Evolutionary conservation across 108 stramenopile species (phyloP), one percentile per base, ranked within the genome.

Genomic region (Epipyxis sp.): DNA sequence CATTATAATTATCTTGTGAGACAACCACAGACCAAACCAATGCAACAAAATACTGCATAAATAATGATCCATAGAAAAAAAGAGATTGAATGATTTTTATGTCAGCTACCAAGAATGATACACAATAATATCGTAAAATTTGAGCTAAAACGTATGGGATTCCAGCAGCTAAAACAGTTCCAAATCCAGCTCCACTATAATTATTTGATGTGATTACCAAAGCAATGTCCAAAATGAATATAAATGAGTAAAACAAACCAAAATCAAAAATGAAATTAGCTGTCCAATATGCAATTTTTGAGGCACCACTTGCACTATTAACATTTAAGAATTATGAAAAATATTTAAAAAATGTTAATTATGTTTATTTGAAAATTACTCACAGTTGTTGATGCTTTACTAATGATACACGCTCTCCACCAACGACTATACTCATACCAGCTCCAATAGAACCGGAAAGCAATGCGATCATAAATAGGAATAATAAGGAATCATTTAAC

Each of bases 371-470:
- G n/a, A 3, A 37, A 39, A 6, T 29, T 6, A 39, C 71, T 27
- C 43, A 74, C 71, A 74, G 32, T 57, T 74, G 71, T 57, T 74
- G 71, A 74, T 74, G 71, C 71, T 74, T 74, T 34, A 74, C 71
- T 32, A 74, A 34, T 3, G 10, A 27, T 29, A 74, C 71, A 27
- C 71, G 71, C 71, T 74, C 71, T 42, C 71, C 71, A 74, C 13
- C 6, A 3, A 74, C 13, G 27, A 74, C 34, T 13, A 74, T 74
- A 39, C 71, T 74, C 50, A 74, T 34, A 54, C 46, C 71, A 34
- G 71, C 71, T 10, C 71, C 71, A 57, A 74, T 27, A 10, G 46
- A 54, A 20, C 71, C 71, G 43, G n/a, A 37, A 6, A 74, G 40
- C 71, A 74, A 25, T 6, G 46, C 44, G 6, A 65, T 25, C 6